These are phyloP conservation scores for Fusarium dlaminii DNA, from an alignment of 2,329 filamentous ascomycete genomes.

Conservation along the genomic window DNA sequence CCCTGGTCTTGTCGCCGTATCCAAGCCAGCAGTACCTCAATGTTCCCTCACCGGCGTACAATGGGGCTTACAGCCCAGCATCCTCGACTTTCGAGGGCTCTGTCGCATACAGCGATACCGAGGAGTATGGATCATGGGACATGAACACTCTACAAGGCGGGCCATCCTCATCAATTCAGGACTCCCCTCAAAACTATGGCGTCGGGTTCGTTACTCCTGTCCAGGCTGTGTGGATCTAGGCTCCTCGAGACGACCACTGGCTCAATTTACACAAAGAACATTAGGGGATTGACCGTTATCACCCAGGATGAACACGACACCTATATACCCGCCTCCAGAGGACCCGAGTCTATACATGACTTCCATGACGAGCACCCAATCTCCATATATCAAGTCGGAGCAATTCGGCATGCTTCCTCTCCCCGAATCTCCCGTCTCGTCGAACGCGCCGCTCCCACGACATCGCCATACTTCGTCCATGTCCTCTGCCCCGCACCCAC, in stretches of 20 bases:
- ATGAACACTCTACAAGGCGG: conserved; percentile 54
- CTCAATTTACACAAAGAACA: conserved; percentile 51
- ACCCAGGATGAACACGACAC: conserved; percentile 61
- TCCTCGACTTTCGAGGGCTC: conserved; percentile 72
- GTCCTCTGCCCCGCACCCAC: conserved; percentile 49
- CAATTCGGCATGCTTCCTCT: conserved; percentile 56
- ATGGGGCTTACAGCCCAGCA: conserved; percentile 67
- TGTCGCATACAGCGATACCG: conserved; percentile 69
- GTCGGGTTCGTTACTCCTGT: conserved; percentile 71
- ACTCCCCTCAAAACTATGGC: conserved; percentile 54
- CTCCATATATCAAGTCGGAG: conserved; percentile 57
- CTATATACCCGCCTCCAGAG: conserved; percentile 56
- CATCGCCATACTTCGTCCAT: conserved; percentile 52
- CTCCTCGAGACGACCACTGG: conserved; percentile 51
- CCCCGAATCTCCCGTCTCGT: conserved; percentile 56
- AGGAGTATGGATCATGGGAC: conserved; percentile 64
- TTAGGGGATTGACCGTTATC: conserved; percentile 64
- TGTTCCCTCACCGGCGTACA: conserved; percentile 70
- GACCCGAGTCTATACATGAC: conserved; percentile 50
- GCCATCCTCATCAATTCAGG: conserved; percentile 58
- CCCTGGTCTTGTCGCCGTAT: conserved; percentile 65
- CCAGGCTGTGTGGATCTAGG: conserved; percentile 70
- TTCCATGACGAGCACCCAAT: conserved; percentile 52
- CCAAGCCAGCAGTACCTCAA: conserved; percentile 66
- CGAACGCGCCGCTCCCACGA: conserved; percentile 48